Conservation (phyloP, 2,329 filamentous ascomycete species). For the Xylariaceae sp. region DNA sequence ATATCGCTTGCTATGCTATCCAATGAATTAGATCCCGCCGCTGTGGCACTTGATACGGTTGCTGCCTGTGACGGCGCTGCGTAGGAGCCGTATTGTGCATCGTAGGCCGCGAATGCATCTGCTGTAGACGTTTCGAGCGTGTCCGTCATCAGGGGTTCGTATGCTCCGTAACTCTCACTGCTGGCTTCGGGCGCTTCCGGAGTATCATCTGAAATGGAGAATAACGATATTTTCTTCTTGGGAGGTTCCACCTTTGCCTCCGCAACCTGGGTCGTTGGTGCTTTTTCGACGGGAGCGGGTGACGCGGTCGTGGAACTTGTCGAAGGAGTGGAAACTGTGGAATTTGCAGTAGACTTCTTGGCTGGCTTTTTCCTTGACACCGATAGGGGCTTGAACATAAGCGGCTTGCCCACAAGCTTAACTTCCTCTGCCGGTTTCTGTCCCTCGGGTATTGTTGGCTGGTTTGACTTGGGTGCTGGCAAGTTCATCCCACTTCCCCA, state of each 20-base stretch:
- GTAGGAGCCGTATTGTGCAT: constrained; percentile 26
- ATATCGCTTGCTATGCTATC: constrained; percentile 69
- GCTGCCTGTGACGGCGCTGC: constrained; percentile 22
- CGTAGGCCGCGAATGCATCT: constrained; percentile 34
- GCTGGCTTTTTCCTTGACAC: constrained; percentile 70
- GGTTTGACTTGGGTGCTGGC: constrained; percentile 39
- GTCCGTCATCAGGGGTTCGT: constrained; percentile 48
- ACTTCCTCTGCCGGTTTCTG: constrained; percentile 58
- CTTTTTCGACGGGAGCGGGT: constrained; percentile 16
- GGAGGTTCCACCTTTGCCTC: constrained; percentile 18
- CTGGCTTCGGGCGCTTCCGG: constrained; percentile 28
- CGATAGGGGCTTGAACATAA: constrained; percentile 86
- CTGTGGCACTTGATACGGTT: constrained; percentile 26
- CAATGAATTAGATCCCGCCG: constrained; percentile 47
- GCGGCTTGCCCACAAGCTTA: constrained; percentile 68
- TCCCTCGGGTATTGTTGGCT: constrained; percentile 49
- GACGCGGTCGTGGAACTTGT: constrained; percentile 8
- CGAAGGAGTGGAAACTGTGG: too few species aligned
- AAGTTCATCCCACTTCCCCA: constrained; percentile 28
- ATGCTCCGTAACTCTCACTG: constrained; percentile 33
- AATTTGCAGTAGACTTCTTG: constrained; percentile 56
- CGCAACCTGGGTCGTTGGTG: constrained; percentile 11
- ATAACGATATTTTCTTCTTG: constrained; percentile 63
- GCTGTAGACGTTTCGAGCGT: constrained; percentile 19
- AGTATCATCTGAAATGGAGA: constrained; percentile 53